A percentile compares a stretch with the other conserved stretches of the same genome.
Conservation (phyloP, 371 early-diverging fungal genomes). For the Fennellomyces sp. region DNA sequence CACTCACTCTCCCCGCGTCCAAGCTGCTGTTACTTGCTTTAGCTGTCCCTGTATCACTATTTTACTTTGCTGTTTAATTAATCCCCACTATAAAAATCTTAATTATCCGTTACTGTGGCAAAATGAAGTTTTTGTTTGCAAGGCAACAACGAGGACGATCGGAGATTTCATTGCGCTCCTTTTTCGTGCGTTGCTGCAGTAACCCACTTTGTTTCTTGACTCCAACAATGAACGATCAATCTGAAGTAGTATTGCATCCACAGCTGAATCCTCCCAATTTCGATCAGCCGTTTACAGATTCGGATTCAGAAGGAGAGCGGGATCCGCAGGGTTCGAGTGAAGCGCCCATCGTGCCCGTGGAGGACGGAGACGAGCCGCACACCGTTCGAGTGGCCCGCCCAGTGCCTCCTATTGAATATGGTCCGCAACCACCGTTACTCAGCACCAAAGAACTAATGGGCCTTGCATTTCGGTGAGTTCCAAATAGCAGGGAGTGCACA, state of each 20-base stretch:
- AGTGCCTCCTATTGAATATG: slow-evolving; percentile 38
- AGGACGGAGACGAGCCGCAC: slow-evolving; percentile 9
- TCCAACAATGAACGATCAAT: background rate
- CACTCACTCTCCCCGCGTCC: background rate
- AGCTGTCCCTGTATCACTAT: background rate
- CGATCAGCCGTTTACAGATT: background rate
- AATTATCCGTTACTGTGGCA: background rate
- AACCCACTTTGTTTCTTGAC: background rate
- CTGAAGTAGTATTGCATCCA: slow-evolving; percentile 9
- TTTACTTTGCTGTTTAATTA: background rate
- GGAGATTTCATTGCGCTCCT: background rate
- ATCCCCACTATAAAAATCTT: background rate
- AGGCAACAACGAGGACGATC: no score
- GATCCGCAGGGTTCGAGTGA: background rate
- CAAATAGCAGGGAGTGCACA: background rate
- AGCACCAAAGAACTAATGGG: slow-evolving; percentile 34
- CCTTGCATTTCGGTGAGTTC: slow-evolving; percentile 39
- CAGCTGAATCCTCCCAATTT: slow-evolving; percentile 7
- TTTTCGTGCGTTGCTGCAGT: no score
- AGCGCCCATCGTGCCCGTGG: slow-evolving; percentile 11
- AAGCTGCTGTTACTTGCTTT: slow-evolving; percentile 3
- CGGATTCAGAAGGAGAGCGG: slow-evolving; percentile 18
- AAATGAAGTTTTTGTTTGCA: background rate
- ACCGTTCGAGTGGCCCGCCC: slow-evolving; percentile 46
- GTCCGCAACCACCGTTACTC: slow-evolving; percentile 24